Conservation (phyloP, 345 rosid genomes). For the Sisymbrium altissimum region DNA sequence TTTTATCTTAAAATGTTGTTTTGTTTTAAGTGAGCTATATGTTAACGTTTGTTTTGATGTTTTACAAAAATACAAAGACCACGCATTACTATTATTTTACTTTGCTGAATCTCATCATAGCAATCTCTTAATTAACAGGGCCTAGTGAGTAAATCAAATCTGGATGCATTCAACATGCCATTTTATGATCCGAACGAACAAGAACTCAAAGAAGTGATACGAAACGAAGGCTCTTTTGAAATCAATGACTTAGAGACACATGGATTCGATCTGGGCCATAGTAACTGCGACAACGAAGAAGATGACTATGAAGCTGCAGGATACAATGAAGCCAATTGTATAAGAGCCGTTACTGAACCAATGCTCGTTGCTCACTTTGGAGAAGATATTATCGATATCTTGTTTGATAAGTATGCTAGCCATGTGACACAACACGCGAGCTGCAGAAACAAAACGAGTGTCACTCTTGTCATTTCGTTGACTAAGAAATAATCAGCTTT, state of each 20-base stretch:
- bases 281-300: background rate
- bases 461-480: constrained; percentile 27
- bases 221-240: constrained; percentile 39
- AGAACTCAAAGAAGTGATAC: constrained; percentile 33
- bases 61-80: background rate
- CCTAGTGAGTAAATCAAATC: constrained; percentile 32
- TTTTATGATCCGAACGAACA: constrained; percentile 31
- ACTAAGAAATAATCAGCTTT: constrained; percentile 5
- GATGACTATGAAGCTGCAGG: constrained; percentile 1
- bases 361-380: constrained; percentile 33
- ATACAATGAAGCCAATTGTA: constrained; percentile 33
- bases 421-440: constrained; percentile 11
- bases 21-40: background rate
- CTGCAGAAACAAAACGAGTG: constrained; percentile 13
- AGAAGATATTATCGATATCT: constrained; percentile 23
- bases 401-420: constrained; percentile 34
- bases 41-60: background rate
- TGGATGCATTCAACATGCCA: constrained; percentile 43
- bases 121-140: constrained; percentile 33
- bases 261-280: constrained; percentile 17
- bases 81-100: background rate
- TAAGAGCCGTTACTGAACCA: constrained; percentile 32
- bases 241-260: constrained; percentile 28
- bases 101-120: background rate
- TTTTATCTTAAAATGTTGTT: background rate